A percentile compares a stretch with the other conserved stretches of the same genome.
phyloP scores from a whole-genome alignment of 2,329 filamentous ascomycete species.

The Chrysoporthe cubensis region DNA sequence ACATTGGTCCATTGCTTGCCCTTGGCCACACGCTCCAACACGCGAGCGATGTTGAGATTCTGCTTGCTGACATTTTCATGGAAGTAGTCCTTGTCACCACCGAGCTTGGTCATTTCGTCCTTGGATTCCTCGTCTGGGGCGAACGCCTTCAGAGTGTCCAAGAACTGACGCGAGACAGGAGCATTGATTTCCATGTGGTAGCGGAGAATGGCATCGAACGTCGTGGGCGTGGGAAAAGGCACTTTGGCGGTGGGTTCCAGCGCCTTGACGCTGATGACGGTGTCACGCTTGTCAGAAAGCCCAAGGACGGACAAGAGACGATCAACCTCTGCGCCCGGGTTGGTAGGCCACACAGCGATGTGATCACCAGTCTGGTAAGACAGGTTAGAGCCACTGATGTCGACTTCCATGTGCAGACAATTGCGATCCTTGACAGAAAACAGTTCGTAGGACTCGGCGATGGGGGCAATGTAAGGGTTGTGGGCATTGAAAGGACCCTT shows the following conservation, averaged over 20 bases:
- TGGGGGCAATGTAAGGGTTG: conserved; percentile 95
- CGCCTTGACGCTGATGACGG: conserved; percentile 85
- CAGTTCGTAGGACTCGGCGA: conserved; percentile 86
- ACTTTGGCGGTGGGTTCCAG: conserved; percentile 96
- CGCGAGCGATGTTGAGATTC: conserved; percentile 87
- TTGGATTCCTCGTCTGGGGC: conserved; percentile 84
- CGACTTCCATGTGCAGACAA: conserved; percentile 95
- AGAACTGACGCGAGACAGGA: conserved; percentile 93
- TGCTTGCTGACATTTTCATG: conserved; percentile 79
- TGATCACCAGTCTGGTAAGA: conserved; percentile 97
- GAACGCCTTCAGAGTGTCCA: conserved; percentile 85
- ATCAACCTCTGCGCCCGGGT: conserved; percentile 89
- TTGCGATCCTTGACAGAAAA: conserved; percentile 90
- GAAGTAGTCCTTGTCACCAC: conserved; percentile 95
- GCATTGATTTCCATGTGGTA: conserved; percentile 98
- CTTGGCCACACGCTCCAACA: conserved; percentile 73
- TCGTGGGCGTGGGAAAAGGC: conserved; percentile 95
- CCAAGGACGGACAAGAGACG: conserved; percentile 81
- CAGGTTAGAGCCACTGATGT: conserved; percentile 86
- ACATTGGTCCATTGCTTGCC: conserved; percentile 80
- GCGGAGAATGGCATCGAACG: conserved; percentile 88
- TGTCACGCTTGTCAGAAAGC: conserved; percentile 75
- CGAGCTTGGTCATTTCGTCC: conserved; percentile 85
- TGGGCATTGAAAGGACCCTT: conserved; percentile 95
- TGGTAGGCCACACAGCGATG: conserved; percentile 96